Conservation (phyloP, 441 rosid genomes). For the Raphanus hybrid region DNA sequence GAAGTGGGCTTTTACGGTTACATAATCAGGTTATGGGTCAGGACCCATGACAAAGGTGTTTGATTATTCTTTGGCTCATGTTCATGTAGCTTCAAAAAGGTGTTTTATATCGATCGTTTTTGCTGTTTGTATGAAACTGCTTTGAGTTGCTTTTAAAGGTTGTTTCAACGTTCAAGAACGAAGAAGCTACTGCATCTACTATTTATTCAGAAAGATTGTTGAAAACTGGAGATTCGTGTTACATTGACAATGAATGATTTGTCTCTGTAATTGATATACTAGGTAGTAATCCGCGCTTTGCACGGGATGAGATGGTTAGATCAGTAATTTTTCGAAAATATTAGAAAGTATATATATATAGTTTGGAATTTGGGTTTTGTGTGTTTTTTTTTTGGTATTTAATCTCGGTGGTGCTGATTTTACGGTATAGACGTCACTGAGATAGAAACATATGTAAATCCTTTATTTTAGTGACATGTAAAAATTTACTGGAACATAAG, state of each 20-base stretch:
- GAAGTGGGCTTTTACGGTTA: neutral
- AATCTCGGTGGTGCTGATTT: too few species aligned
- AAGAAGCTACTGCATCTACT: slow-evolving; percentile 73
- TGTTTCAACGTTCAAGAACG: slow-evolving; percentile 58
- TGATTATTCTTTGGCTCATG: neutral
- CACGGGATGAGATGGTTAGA: too few species aligned
- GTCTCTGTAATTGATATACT: slow-evolving; percentile 59
- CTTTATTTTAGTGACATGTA: too few species aligned
- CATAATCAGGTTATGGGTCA: neutral
- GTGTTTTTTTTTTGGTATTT: too few species aligned
- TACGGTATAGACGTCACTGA: too few species aligned
- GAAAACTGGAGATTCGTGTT: slow-evolving; percentile 85
- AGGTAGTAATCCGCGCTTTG: neutral
- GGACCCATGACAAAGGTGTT: slow-evolving; percentile 30
- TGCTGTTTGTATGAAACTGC: slow-evolving; percentile 12
- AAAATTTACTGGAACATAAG: too few species aligned
- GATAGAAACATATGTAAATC: too few species aligned
- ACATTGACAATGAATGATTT: slow-evolving; percentile 78
- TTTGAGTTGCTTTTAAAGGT: slow-evolving; percentile 43
- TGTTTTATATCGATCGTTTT: neutral
- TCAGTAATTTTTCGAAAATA: too few species aligned
- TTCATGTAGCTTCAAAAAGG: neutral
- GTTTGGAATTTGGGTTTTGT: too few species aligned
- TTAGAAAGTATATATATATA: too few species aligned
- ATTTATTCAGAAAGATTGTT: slow-evolving; percentile 78